Conservation (phyloP, 768 basidiomycete species). For the Psilocybe subaeruginosa region DNA sequence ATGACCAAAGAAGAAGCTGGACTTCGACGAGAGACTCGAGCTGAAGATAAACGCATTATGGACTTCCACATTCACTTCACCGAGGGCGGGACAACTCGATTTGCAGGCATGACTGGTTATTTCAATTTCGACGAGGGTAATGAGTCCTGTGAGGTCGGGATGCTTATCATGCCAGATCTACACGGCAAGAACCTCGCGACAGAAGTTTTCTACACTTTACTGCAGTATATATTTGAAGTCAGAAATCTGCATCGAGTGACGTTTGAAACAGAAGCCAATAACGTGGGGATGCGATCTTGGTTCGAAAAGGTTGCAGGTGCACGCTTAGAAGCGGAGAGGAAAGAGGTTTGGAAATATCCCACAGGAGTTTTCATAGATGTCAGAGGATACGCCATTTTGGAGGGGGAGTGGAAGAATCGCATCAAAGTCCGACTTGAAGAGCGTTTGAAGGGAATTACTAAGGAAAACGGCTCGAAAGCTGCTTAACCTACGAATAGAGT, state of each 20-base stretch:
- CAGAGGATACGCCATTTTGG: constrained; percentile 43
- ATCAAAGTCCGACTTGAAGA: constrained; percentile 36
- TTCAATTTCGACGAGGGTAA: constrained; percentile 39
- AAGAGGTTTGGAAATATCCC: constrained; percentile 42
- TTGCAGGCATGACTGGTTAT: constrained; percentile 40
- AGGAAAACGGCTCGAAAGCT: neutral
- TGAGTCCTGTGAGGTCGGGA: constrained; percentile 43
- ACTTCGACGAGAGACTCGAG: constrained; percentile 34
- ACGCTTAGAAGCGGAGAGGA: constrained; percentile 38
- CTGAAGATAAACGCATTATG: constrained; percentile 31
- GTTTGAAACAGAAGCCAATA: constrained; percentile 44
- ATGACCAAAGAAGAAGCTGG: constrained; percentile 38
- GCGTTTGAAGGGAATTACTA: constrained; percentile 18
- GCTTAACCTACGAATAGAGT: neutral
- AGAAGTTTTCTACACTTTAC: constrained; percentile 42
- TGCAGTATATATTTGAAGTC: constrained; percentile 45
- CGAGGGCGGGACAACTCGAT: constrained; percentile 27
- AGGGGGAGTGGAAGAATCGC: constrained; percentile 41
- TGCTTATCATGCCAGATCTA: constrained; percentile 38
- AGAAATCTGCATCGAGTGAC: constrained; percentile 41
- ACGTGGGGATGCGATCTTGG: constrained; percentile 49
- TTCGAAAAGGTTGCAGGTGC: constrained; percentile 43
- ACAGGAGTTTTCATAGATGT: constrained; percentile 41
- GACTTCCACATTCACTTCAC: constrained; percentile 41
- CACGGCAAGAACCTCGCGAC: constrained; percentile 44